These are phyloP conservation scores for Simplicillium aogashimaense DNA, from an alignment of 2,329 filamentous ascomycete genomes.

Conservation along the genomic window DNA sequence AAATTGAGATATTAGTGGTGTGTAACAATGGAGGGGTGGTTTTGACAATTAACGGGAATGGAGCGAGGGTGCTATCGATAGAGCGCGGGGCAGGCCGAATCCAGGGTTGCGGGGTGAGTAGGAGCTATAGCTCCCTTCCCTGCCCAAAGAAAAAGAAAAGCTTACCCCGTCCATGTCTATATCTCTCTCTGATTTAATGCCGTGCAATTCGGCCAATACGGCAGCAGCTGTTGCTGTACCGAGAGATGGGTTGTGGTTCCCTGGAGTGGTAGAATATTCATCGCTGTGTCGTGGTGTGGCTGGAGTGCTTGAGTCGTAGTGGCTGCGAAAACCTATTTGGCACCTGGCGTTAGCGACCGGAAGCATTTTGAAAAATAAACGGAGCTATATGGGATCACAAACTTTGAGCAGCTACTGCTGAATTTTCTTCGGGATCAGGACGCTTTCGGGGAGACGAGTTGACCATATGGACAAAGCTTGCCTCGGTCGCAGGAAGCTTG, in stretches of 20 bases:
- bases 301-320: constrained; percentile 58
- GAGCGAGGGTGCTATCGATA: constrained; percentile 14
- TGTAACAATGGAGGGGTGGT: constrained; percentile 4
- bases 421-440: constrained; percentile 20
- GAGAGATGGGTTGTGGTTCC: constrained; percentile 28
- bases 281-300: constrained; percentile 60
- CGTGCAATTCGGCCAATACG: constrained; percentile 73
- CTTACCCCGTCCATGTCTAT: constrained; percentile 71
- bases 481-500: constrained; percentile 94
- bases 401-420: too few relatives aligned
- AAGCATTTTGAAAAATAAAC: constrained; percentile 13
- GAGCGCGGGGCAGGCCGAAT: constrained; percentile 13
- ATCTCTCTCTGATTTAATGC: constrained; percentile 64
- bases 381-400: not conserved
- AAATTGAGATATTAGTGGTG: constrained; percentile 3
- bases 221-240: constrained; percentile 65
- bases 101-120: constrained; percentile 6
- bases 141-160: constrained; percentile 10
- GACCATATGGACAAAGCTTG: constrained; percentile 96
- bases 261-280: constrained; percentile 46
- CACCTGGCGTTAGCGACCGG: too few relatives aligned
- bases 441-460: constrained; percentile 74
- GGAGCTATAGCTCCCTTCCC: constrained; percentile 1
- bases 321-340: constrained; percentile 40
- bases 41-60: not conserved